Base-by-base conservation (phyloP, 352 stramenopile species). In the Globisporangium spinosum region DNA sequence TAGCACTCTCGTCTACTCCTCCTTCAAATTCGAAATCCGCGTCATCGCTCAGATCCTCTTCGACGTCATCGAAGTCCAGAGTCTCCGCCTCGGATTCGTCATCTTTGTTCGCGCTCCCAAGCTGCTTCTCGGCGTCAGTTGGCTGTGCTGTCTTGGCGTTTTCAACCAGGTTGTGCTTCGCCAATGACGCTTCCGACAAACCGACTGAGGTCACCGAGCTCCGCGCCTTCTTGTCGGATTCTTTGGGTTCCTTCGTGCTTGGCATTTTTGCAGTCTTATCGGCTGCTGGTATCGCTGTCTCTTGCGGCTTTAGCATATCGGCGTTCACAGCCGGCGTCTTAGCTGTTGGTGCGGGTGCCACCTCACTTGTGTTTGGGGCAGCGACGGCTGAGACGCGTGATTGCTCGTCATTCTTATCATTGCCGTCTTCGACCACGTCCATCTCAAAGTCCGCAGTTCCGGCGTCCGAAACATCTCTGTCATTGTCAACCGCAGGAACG, bases 361-460 rank as follows among this genome's bases (percentile, higher is more conserved):
- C 22, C 23, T 29, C 32, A 12, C 29, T 25, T 49, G 55, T 25
- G 25, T 25, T 54, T 15, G 23, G 13, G 43, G 6, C 27, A 65
- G 2, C 8, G 20, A 23, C 17, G 43, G 17, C 43, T 22, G 43
- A 23, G 2, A 9, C 17, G 43, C 43, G 43, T 23, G 13, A n/a
- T 6, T 22, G 7, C 29, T 58, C 45, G 1, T 34, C 45, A 22
- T 58, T 43, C 9, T 53, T 51, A 34, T 23, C n/a, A 12, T 0
- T 27, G 13, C 27, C 27, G 5, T 38, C n/a, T 17, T 55, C 74
- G 13, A 58, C 64, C 10, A 53, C 22, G 43, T 76, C 71, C 47
- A 76, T 68, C 23, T 82, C 73, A 35, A 83, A 25, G 29, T 81
- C 71, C 59, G 78, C 69, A 34, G 74, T 80, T 64, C 73, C 76